phyloP scores from a whole-genome alignment of 2,329 filamentous ascomycete genomes.

The Colletotrichum costaricense region DNA sequence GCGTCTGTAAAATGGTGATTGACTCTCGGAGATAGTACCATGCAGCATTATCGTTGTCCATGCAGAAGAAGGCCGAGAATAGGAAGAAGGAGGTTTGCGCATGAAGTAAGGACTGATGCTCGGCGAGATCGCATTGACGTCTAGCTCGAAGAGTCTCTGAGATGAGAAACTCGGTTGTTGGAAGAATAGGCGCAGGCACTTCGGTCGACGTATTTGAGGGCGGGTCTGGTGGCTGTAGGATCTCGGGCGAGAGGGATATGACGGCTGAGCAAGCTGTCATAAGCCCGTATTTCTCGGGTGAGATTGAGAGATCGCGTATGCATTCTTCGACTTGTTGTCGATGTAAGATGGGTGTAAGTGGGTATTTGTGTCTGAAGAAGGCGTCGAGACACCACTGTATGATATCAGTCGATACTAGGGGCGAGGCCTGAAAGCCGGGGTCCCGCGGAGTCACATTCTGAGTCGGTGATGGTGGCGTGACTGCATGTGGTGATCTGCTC shows the following conservation, averaged over 20 bases:
- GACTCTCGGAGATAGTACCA: slow-evolving; percentile 36
- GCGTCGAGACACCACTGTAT: slow-evolving; percentile 43
- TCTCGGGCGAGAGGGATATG: background rate
- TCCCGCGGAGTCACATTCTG: background rate
- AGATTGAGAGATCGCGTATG: background rate
- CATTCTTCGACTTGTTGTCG: slow-evolving; percentile 35
- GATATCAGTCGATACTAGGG: slow-evolving; percentile 29
- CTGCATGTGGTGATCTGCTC: background rate
- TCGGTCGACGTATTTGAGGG: background rate
- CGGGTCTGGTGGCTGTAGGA: background rate
- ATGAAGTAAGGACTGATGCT: slow-evolving; percentile 41
- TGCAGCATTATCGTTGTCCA: slow-evolving; percentile 46
- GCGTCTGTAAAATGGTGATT: background rate
- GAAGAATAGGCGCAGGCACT: background rate
- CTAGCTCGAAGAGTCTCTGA: slow-evolving; percentile 37
- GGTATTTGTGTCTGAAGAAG: slow-evolving; percentile 48
- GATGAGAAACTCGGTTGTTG: background rate
- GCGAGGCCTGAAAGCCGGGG: background rate
- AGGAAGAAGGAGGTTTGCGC: slow-evolving; percentile 48
- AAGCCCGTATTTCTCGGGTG: background rate
- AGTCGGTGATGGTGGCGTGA: background rate
- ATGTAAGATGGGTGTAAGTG: slow-evolving; percentile 46
- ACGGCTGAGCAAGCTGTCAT: background rate
- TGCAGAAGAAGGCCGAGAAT: slow-evolving; percentile 43
- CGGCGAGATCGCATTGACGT: slow-evolving; percentile 39